Conservation (phyloP, 2,329 filamentous ascomycete species). For the Ascochyta pisi region DNA sequence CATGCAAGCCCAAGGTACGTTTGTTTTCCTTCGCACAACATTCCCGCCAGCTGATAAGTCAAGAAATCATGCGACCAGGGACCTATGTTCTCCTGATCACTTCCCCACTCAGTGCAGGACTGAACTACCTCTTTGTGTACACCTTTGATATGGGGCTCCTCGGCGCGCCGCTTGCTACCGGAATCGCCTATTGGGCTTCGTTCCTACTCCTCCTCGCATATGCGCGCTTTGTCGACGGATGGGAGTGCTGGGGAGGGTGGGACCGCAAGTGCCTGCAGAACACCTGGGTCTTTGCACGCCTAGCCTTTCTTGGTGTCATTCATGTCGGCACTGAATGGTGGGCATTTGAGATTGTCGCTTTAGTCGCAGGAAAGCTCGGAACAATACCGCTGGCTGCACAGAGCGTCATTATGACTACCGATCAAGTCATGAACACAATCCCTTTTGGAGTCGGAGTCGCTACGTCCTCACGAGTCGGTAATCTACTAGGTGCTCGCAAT, state of each 20-base stretch:
- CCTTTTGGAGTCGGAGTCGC: slow-evolving; percentile 88
- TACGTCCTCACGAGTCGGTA: slow-evolving; percentile 77
- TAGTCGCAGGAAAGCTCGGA: slow-evolving; percentile 80
- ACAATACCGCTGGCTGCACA: slow-evolving; percentile 81
- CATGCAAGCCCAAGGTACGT: slow-evolving; percentile 62
- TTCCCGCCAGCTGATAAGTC: slow-evolving; percentile 14
- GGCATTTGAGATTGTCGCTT: slow-evolving; percentile 90
- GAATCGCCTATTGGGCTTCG: slow-evolving; percentile 84
- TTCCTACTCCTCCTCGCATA: slow-evolving; percentile 80
- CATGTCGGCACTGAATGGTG: slow-evolving; percentile 94
- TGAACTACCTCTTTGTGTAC: slow-evolving; percentile 76
- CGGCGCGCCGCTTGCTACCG: slow-evolving; percentile 81
- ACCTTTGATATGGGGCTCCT: slow-evolving; percentile 73
- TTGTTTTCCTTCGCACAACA: neutral
- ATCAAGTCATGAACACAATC: slow-evolving; percentile 84
- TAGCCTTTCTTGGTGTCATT: slow-evolving; percentile 77
- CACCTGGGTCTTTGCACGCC: slow-evolving; percentile 72
- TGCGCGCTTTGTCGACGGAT: slow-evolving; percentile 71
- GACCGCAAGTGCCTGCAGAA: slow-evolving; percentile 70
- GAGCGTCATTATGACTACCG: slow-evolving; percentile 87
- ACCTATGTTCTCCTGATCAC: slow-evolving; percentile 68
- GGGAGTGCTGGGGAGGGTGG: slow-evolving; percentile 81
- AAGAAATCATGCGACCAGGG: slow-evolving; percentile 69
- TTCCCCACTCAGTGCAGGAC: slow-evolving; percentile 63
- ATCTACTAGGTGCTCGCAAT: slow-evolving; percentile 75